Evolutionary conservation across 805 yeast genomes (phyloP).

Genomic region (Candida adriatica): DNA sequence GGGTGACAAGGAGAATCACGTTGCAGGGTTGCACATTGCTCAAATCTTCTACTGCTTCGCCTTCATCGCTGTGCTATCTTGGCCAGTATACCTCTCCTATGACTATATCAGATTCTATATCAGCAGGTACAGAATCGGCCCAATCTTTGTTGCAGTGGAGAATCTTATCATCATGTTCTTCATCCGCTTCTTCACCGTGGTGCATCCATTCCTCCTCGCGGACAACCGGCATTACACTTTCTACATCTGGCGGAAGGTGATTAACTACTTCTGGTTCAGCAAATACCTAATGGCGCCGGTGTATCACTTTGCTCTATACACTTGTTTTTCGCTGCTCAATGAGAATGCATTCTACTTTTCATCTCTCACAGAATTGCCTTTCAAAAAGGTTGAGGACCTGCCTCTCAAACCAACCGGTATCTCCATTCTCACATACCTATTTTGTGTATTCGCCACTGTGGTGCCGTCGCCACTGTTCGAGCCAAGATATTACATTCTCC

Average conservation of each 20-base stretch:
- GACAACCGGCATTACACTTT: slow-evolving; percentile 94
- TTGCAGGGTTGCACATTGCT: slow-evolving; percentile 60
- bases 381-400: slow-evolving; percentile 27
- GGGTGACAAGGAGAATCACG: slow-evolving; percentile 88
- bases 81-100: slow-evolving; percentile 65
- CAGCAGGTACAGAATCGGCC: slow-evolving; percentile 22
- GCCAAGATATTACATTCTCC: slow-evolving; percentile 86
- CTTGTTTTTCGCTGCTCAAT: slow-evolving; percentile 30
- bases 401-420: slow-evolving; percentile 38
- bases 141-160: slow-evolving; percentile 26
- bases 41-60: slow-evolving; percentile 75
- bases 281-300: slow-evolving; percentile 51
- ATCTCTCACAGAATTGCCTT: slow-evolving; percentile 29
- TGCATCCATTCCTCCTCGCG: slow-evolving; percentile 87
- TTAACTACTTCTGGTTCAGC: slow-evolving; percentile 41
- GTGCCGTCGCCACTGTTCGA: slow-evolving; percentile 91
- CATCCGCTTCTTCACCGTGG: slow-evolving; percentile 57
- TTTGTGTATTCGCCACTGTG: slow-evolving; percentile 52
- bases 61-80: slow-evolving; percentile 57
- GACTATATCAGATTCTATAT: slow-evolving; percentile 34
- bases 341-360: slow-evolving; percentile 29
- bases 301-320: slow-evolving; percentile 54
- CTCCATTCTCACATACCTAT: slow-evolving; percentile 43
- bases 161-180: slow-evolving; percentile 34
- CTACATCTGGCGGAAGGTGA: slow-evolving; percentile 67